Base-by-base conservation (phyloP, 2,329 filamentous ascomycete species). In the Verticillium albo-atrum region DNA sequence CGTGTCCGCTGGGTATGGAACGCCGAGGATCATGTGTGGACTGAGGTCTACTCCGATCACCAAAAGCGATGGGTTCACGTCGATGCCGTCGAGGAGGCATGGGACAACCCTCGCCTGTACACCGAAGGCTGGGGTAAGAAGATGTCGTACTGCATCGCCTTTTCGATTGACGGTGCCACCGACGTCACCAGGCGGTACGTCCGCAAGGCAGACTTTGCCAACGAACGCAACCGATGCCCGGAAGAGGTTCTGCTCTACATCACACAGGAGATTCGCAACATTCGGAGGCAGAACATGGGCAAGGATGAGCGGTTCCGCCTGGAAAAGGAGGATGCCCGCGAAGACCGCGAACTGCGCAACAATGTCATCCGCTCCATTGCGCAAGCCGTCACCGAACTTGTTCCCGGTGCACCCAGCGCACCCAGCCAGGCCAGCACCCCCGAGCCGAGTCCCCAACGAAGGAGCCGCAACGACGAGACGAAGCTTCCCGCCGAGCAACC, bases 1-100 rank as follows among this genome's bases (percentile, higher is more conserved):
- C 86, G 94, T 62, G 92, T 97, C 26, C 87, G 95, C 69, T 99
- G 95, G 95, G 90, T 99, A 12, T 99, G 95, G 95, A 98, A 98
- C 67, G 89, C 90, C 30, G 95, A 98, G 74, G 95, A 98, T 72
- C 91, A 97, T 70, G 91, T 97, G 27, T 99, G 95, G 95, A 97
- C 93, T 1, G 95, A 98, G 69, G 89, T 98, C 15, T 99, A 97
- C 77, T 97, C 93, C 2, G 91, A 95, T 63, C 92, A 97, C 75
- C 89, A 94, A 70, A 88, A 90, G 73, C 87, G 92, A 71, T 99
- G 95, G 95, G 83, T 98, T n/a, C 94, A 98, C 66, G 92, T 97
- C 50, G 95, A 99, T 73, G 88, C 89, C 34, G 97, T 94, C 70
- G 95, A 98, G 72, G 94, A 94, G 71, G 87, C 91, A 1, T 98